Conservation (phyloP, 106 monocot genomes). For the Ottelia alismoides region DNA sequence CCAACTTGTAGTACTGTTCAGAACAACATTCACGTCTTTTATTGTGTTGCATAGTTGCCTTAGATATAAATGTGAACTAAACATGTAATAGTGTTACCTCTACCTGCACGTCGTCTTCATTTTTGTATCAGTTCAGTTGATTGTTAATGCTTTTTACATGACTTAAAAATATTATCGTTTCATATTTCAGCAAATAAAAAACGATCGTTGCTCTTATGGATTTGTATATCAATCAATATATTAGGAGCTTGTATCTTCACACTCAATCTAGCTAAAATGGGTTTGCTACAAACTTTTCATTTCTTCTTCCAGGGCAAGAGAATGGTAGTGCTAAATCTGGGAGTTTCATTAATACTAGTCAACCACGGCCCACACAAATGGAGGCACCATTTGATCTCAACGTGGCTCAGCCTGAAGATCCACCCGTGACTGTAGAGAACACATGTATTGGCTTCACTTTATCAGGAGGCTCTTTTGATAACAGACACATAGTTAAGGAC, state of each 20-base stretch:
- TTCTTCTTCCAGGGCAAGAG: conserved; percentile 15
- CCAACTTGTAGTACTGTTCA: no score
- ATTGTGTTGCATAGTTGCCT: no score
- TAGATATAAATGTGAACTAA: no score
- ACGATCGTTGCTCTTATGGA: neutral
- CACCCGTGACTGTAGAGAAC: conserved; percentile 4
- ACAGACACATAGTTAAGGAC: neutral
- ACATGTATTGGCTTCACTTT: conserved; percentile 1
- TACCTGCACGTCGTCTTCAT: no score
- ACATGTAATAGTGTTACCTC: no score
- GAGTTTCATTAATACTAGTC: conserved; percentile 2
- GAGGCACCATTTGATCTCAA: conserved; percentile 52
- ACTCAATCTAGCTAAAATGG: neutral
- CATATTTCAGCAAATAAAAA: no score
- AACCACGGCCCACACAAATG: conserved; percentile 12
- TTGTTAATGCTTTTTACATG: no score
- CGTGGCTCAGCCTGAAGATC: conserved; percentile 32
- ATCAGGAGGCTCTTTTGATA: neutral
- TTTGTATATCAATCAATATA: neutral
- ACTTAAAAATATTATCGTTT: no score
- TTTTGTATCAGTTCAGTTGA: no score
- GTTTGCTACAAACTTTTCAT: no score
- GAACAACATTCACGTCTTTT: no score
- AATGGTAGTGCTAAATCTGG: neutral
- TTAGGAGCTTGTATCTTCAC: neutral